Conservation (phyloP, 163 green algal genomes). For the Chlamydomonas reinhardtii region DNA sequence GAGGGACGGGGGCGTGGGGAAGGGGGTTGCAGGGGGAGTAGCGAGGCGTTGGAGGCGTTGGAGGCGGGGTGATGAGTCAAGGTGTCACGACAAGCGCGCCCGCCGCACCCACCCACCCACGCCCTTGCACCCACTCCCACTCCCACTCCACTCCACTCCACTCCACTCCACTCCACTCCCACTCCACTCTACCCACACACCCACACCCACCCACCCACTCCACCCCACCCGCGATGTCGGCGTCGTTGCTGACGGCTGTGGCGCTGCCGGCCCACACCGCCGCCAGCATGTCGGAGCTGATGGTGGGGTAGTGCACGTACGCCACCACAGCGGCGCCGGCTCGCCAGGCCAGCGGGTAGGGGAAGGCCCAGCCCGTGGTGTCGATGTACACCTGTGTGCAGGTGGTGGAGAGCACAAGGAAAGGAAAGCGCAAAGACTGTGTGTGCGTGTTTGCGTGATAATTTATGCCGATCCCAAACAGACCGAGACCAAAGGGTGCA, state of each 20-base stretch:
- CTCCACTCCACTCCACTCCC: too few species aligned
- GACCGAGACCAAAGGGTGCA: too few species aligned
- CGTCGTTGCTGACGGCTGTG: constrained; percentile 90
- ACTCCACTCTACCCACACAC: not conserved
- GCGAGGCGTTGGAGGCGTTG: not conserved
- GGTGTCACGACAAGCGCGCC: not conserved
- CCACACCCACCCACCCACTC: too few species aligned
- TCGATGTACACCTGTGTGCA: constrained; percentile 89
- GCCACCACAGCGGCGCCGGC: constrained; percentile 81
- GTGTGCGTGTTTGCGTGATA: too few species aligned
- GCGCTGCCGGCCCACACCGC: constrained; percentile 70
- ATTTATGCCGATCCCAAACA: too few species aligned
- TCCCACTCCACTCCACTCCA: not conserved
- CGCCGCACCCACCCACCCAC: not conserved
- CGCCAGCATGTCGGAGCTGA: constrained; percentile 94
- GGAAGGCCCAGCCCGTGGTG: constrained; percentile 95
- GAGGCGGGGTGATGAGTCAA: too few species aligned
- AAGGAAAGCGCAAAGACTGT: too few species aligned
- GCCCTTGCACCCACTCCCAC: not conserved
- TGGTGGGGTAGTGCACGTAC: constrained; percentile 98
- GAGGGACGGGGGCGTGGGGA: not conserved
- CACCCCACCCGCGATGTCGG: constrained; percentile 63
- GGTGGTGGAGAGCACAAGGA: not conserved
- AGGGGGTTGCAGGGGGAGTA: not conserved
- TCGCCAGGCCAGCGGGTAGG: constrained; percentile 83